These are phyloP conservation scores for Claviceps spartinae DNA, from an alignment of 2,329 filamentous ascomycete species.

Conservation along the genomic window DNA sequence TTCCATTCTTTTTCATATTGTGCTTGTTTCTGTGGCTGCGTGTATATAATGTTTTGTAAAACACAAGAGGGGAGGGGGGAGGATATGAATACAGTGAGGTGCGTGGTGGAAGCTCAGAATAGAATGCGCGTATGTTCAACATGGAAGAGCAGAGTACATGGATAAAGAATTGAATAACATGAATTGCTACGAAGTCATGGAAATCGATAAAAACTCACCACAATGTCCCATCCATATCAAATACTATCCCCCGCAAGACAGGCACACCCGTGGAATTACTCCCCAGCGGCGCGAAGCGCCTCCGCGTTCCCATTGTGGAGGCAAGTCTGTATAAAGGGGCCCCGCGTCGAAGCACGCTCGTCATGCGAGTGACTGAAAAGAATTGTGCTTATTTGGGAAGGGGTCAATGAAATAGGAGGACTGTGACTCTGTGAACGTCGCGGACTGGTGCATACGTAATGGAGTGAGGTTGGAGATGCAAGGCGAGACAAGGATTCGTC, in stretches of 20 bases:
- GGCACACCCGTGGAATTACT: constrained; percentile 24
- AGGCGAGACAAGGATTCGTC: too few species aligned
- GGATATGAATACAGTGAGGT: too few species aligned
- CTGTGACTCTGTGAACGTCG: too few species aligned
- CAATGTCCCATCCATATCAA: constrained; percentile 90
- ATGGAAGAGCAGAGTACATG: too few species aligned
- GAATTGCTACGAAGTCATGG: background rate
- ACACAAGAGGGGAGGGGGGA: too few species aligned
- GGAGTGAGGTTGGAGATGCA: too few species aligned
- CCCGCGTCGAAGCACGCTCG: background rate
- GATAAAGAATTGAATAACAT: too few species aligned
- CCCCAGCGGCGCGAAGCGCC: constrained; percentile 44
- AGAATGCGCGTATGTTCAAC: too few species aligned
- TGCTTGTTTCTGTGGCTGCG: background rate
- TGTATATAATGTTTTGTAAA: background rate
- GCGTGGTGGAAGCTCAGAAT: too few species aligned
- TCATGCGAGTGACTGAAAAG: background rate
- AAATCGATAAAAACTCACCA: constrained; percentile 43
- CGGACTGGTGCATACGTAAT: too few species aligned
- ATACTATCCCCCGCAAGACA: constrained; percentile 51
- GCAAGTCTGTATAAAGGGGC: constrained; percentile 17
- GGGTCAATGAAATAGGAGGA: too few species aligned
- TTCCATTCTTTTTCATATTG: background rate
- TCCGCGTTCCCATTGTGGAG: constrained; percentile 29
- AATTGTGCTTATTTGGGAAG: too few species aligned